Conservation (phyloP, 2,329 filamentous ascomycete genomes). For the Arthrobotrys iridis region DNA sequence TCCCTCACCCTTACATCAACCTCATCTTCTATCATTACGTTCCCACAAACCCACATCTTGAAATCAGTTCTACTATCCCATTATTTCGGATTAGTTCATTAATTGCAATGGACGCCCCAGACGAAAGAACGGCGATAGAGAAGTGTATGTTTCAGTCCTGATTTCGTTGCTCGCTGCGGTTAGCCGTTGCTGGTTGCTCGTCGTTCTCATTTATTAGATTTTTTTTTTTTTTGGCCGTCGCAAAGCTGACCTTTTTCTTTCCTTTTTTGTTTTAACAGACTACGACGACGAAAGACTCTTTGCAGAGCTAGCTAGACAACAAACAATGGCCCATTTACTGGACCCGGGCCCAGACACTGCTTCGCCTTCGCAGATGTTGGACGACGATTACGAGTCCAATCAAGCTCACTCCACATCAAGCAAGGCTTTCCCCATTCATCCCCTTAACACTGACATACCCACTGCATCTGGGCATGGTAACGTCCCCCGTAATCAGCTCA, state of each 20-base stretch:
- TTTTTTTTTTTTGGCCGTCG: too few species aligned
- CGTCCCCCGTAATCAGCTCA: background rate
- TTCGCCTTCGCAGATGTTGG: background rate
- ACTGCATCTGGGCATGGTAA: background rate
- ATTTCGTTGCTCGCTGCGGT: too few species aligned
- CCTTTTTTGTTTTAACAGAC: background rate
- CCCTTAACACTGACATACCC: background rate
- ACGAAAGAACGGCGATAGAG: constrained; percentile 6
- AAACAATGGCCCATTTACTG: background rate
- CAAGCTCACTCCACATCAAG: background rate
- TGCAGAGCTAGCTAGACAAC: background rate
- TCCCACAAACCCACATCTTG: background rate
- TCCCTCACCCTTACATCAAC: background rate
- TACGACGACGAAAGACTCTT: constrained; percentile 23
- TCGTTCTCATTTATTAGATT: background rate
- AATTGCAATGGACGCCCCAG: constrained; percentile 4
- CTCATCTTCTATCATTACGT: background rate
- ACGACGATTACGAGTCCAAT: background rate
- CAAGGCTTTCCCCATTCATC: background rate
- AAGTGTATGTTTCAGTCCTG: constrained; percentile 22
- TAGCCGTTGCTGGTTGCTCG: background rate
- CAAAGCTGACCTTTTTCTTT: too few species aligned
- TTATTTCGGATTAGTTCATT: constrained; percentile 11
- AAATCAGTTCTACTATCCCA: background rate
- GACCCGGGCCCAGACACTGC: background rate